Base-by-base conservation (phyloP, 2,329 filamentous ascomycete species). In the Phyllosticta citribraziliensis region DNA sequence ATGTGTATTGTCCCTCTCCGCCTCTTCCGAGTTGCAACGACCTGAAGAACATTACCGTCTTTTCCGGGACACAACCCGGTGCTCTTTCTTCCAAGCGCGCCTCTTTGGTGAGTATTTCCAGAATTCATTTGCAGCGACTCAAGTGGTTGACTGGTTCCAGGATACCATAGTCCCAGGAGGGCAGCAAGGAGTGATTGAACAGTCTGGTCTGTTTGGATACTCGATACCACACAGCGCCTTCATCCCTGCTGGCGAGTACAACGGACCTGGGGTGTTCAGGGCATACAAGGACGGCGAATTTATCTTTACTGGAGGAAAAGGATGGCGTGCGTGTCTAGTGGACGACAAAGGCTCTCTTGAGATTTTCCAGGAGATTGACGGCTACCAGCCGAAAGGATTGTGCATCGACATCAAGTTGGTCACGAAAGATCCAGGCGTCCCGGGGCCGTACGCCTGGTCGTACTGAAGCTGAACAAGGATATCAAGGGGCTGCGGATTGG, bases 181-280 rank as follows among this genome's bases (percentile, higher is more conserved):
- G 17, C 60, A 62, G n/a, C 33, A 53, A 20, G 55, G 33, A 30
- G 59, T 55, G 25, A 58, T 62, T 33, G 33, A 59, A 19, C 35
- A 22, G 52, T 27, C 40, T 2, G 60, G 56, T 8, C 17, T 51
- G 1, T 40, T 62, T 20, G 51, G 50, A 24, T 62, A 51, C 24
- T 58, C 60, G 30, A 33, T n/a, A 20, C 52, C 56, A 14, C 60
- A 62, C 56, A 62, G 60, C 27, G 52, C n/a, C 14, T 40, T 47
- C 17, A 27, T 58, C 22, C 60, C 60, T 10, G 5, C 30, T 5
- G 56, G 56, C 54, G 58, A 14, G 19, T 17, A 24, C 25, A 25
- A 27, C 5, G 51, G 30, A 19, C 19, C 50, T 6, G 59, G 55
- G 5, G 9, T 20, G 30, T 55, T 55, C 33, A 14, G 40, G 19